phyloP scores from a whole-genome alignment of 2,329 filamentous ascomycete genomes.

The Thielaviopsis musarum region DNA sequence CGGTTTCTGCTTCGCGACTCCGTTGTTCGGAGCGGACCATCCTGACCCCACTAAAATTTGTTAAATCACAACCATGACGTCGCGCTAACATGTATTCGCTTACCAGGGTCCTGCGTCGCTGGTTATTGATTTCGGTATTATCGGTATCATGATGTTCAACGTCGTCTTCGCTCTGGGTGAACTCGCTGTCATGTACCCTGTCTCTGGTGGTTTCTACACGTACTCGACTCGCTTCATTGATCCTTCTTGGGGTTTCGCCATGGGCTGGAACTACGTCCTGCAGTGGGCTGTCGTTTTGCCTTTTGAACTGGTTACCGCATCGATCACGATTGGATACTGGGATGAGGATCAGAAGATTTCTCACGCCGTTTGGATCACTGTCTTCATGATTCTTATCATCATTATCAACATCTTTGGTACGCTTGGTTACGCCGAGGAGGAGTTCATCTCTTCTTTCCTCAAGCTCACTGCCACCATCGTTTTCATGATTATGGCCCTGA shows the following conservation, averaged over 20 bases:
- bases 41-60: neutral
- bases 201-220: slow-evolving; percentile 46
- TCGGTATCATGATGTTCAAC: slow-evolving; percentile 45
- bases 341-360: slow-evolving; percentile 23
- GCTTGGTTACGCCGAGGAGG: slow-evolving; percentile 35
- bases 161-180: slow-evolving; percentile 45
- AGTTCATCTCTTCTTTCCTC: slow-evolving; percentile 37
- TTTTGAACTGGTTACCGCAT: slow-evolving; percentile 33
- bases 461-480: slow-evolving; percentile 41
- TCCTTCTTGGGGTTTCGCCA: slow-evolving; percentile 40
- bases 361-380: slow-evolving; percentile 33
- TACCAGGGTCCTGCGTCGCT: slow-evolving; percentile 24
- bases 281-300: slow-evolving; percentile 34
- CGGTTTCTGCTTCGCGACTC: neutral
- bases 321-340: slow-evolving; percentile 36
- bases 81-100: slow-evolving; percentile 2
- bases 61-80: neutral
- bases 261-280: slow-evolving; percentile 35
- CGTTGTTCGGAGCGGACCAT: neutral
- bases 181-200: slow-evolving; percentile 42
- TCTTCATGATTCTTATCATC: slow-evolving; percentile 33
- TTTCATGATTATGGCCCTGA: slow-evolving; percentile 43
- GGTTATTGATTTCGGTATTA: slow-evolving; percentile 35
- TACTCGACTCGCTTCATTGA: slow-evolving; percentile 45
- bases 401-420: slow-evolving; percentile 39